Evolutionary conservation across 116 monocot species (phyloP).

Genomic region (Zostera marina): DNA sequence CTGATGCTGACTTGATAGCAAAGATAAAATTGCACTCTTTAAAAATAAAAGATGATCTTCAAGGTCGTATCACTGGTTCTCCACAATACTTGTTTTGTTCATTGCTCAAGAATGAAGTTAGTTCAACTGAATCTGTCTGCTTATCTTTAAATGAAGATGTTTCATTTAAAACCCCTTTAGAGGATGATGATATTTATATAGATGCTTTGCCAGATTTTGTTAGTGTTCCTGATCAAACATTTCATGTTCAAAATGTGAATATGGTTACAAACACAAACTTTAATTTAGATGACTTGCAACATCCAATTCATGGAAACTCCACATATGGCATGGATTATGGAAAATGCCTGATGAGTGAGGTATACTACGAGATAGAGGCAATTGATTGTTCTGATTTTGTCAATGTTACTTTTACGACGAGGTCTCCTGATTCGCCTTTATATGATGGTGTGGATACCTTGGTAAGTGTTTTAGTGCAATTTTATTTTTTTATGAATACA

Average conservation of each 20-base stretch:
- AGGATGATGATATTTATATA: slow-evolving; percentile 72
- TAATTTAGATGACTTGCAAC: slow-evolving; percentile 9
- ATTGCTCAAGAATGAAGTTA: slow-evolving; percentile 20
- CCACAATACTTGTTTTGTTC: slow-evolving; percentile 61
- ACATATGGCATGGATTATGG: slow-evolving; percentile 12
- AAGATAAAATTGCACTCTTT: slow-evolving; percentile 83
- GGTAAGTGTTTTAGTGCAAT: slow-evolving; percentile 17
- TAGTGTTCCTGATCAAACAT: slow-evolving; percentile 32
- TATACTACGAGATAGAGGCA: slow-evolving; percentile 76
- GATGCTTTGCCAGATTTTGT: slow-evolving; percentile 81
- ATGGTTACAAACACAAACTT: slow-evolving; percentile 7
- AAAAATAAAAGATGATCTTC: slow-evolving; percentile 76
- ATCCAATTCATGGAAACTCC: slow-evolving; percentile 7
- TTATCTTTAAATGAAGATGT: slow-evolving; percentile 12
- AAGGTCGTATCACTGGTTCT: slow-evolving; percentile 19
- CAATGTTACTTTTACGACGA: slow-evolving; percentile 46
- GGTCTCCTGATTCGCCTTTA: slow-evolving; percentile 55
- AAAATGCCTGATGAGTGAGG: slow-evolving; percentile 21
- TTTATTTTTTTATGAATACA: neutral
- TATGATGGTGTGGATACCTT: slow-evolving; percentile 87
- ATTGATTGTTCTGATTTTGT: slow-evolving; percentile 62
- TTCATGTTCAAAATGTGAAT: slow-evolving; percentile 14
- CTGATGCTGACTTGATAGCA: slow-evolving; percentile 39
- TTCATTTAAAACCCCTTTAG: slow-evolving; percentile 12
- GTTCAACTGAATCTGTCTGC: slow-evolving; percentile 2